A percentile compares a stretch with the other conserved stretches of the same genome.
phyloP scores from a whole-genome alignment of 139 green algal genomes.

The Chlamydomonas sphaeroides region DNA sequence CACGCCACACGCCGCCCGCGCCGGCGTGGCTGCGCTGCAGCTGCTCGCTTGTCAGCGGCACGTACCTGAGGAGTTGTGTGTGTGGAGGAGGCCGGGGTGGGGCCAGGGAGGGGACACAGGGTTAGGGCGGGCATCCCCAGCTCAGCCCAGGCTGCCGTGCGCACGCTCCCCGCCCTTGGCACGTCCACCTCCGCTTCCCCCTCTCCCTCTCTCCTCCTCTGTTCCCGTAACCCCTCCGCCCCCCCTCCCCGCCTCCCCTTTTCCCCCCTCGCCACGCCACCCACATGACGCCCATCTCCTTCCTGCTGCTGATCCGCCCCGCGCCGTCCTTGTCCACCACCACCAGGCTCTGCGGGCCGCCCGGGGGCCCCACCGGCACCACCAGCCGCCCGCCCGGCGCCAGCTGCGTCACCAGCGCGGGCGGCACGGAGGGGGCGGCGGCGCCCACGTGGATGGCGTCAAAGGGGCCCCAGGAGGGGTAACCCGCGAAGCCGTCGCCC shows the following conservation, averaged over 20 bases:
- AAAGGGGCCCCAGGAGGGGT: slow-evolving; percentile 65
- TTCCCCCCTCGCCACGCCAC: not conserved
- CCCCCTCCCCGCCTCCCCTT: too few species aligned
- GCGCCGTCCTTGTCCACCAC: slow-evolving; percentile 38
- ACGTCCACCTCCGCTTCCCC: too few species aligned
- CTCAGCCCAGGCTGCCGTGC: not conserved
- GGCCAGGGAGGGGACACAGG: not conserved
- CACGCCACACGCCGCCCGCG: not conserved
- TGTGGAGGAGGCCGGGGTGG: not conserved
- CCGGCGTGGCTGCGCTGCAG: not conserved
- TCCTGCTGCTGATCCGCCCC: not conserved
- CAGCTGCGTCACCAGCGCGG: slow-evolving; percentile 68
- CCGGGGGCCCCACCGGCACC: slow-evolving; percentile 70
- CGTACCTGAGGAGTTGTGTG: not conserved
- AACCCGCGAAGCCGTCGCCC: slow-evolving; percentile 36
- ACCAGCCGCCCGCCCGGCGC: slow-evolving; percentile 71
- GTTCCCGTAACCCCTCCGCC: too few species aligned
- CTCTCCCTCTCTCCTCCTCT: too few species aligned
- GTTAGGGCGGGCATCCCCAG: not conserved
- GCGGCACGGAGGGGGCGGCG: slow-evolving; percentile 59
- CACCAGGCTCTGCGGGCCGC: slow-evolving; percentile 38
- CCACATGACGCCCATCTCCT: slow-evolving; percentile 33
- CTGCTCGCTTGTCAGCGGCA: slow-evolving; percentile 32
- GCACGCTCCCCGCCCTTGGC: too few species aligned
- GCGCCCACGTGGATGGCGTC: slow-evolving; percentile 94